Conservation (phyloP, 257 asterid species). For the Salvia splendens region DNA sequence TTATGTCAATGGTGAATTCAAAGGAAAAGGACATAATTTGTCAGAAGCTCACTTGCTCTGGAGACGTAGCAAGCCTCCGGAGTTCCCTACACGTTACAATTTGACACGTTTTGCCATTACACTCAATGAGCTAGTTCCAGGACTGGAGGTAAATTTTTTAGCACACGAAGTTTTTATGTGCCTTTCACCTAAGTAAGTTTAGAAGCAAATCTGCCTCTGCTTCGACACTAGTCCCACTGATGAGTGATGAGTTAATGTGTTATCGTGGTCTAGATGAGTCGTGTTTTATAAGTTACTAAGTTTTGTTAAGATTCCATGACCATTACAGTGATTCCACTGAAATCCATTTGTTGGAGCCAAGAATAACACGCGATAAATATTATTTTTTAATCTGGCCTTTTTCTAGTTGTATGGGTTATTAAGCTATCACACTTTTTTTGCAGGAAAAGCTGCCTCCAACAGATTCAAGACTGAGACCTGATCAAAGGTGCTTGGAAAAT, state of each 20-base stretch:
- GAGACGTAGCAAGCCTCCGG: constrained; percentile 82
- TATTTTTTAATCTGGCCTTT: neutral
- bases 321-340: neutral
- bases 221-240: neutral
- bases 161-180: neutral
- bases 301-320: neutral
- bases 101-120: constrained; percentile 90
- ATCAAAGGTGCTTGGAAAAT: constrained; percentile 83
- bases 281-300: too few relatives aligned
- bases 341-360: neutral
- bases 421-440: constrained; percentile 14
- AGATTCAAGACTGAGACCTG: constrained; percentile 87
- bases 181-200: neutral
- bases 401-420: constrained; percentile 5
- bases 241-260: constrained; percentile 9
- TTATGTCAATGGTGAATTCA: constrained; percentile 71
- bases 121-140: constrained; percentile 77
- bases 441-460: constrained; percentile 89
- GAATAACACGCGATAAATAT: neutral
- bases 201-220: neutral
- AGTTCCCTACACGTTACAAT: constrained; percentile 88
- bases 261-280: neutral
- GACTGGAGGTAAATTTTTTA: constrained; percentile 57
- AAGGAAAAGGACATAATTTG: constrained; percentile 65
- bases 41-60: constrained; percentile 84